Evolutionary conservation across 176 grass and related monocot genomes (phyloP).

Genomic region (Rhipidocladum racemiflorum): DNA sequence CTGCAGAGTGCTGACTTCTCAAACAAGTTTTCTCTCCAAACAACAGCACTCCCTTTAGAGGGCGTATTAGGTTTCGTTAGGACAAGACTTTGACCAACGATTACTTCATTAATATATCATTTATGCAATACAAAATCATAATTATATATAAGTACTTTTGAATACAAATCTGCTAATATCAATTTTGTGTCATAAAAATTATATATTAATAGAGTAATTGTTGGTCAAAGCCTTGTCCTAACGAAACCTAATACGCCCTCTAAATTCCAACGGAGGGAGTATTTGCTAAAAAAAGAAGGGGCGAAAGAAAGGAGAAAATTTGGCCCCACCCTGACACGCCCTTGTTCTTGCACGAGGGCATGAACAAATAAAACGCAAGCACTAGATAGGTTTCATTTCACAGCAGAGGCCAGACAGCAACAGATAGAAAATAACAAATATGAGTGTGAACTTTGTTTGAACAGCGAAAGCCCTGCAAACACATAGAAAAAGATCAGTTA

Average conservation of each 20-base stretch:
- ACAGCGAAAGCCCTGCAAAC: conserved; percentile 38
- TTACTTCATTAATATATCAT: too few relatives aligned
- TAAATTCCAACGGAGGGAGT: too few relatives aligned
- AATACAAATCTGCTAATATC: too few relatives aligned
- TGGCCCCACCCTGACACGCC: not conserved
- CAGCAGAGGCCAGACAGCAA: not conserved
- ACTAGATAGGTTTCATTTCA: not conserved
- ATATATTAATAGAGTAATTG: too few relatives aligned
- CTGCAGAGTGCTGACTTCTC: not conserved
- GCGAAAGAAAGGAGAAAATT: not conserved
- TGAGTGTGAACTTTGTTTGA: conserved; percentile 6
- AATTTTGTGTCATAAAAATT: too few relatives aligned
- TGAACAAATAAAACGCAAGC: conserved; percentile 3
- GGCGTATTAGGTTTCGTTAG: too few relatives aligned
- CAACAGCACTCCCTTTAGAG: too few relatives aligned
- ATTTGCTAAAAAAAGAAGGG: not conserved
- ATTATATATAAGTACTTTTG: too few relatives aligned
- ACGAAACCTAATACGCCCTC: too few relatives aligned
- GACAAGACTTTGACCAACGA: too few relatives aligned
- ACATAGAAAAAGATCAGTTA: conserved; percentile 25
- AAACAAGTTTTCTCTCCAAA: not conserved
- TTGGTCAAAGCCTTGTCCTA: too few relatives aligned
- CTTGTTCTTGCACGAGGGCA: conserved; percentile 17
- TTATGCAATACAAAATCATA: too few relatives aligned
- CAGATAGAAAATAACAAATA: conserved; percentile 10